Conservation (phyloP, 2,329 filamentous ascomycete genomes). For the Fusarium sp. region DNA sequence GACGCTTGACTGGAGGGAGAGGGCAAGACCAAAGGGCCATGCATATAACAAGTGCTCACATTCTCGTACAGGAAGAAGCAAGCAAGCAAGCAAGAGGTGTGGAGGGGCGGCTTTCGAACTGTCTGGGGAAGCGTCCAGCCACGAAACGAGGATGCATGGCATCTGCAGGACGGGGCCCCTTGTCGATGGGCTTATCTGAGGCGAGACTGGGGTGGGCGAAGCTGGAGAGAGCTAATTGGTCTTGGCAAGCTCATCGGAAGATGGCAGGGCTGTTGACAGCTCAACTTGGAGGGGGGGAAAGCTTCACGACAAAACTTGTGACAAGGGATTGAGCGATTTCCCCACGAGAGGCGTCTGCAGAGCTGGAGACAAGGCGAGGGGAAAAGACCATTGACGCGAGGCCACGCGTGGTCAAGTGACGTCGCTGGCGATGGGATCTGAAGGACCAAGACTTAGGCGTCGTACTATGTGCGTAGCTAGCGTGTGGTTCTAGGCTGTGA, state of each 20-base stretch:
- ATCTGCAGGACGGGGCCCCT: not conserved
- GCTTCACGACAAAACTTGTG: not conserved
- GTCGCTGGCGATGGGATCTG: not conserved
- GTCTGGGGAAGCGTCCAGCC: slow-evolving; percentile 23
- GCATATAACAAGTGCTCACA: not conserved
- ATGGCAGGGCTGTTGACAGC: slow-evolving; percentile 3
- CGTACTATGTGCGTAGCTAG: not conserved
- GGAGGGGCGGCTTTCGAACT: slow-evolving; percentile 19
- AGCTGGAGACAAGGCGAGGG: slow-evolving; percentile 6
- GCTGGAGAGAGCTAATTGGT: slow-evolving; percentile 13
- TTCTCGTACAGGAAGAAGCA: slow-evolving; percentile 1
- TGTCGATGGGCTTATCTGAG: not conserved
- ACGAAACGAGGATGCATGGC: slow-evolving; percentile 6
- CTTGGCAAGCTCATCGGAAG: not conserved
- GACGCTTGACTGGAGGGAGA: not conserved
- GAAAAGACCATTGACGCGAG: slow-evolving; percentile 2
- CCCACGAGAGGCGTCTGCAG: not conserved
- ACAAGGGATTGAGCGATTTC: slow-evolving; percentile 16
- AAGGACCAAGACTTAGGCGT: not conserved
- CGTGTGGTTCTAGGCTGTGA: not conserved
- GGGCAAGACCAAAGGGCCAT: not conserved
- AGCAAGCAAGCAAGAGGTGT: not conserved
- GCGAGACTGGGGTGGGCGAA: not conserved
- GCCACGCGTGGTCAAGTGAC: slow-evolving; percentile 13
- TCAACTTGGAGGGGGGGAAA: not conserved